phyloP scores from a whole-genome alignment of 768 basidiomycete genomes.

The Calvatia gigantea region DNA sequence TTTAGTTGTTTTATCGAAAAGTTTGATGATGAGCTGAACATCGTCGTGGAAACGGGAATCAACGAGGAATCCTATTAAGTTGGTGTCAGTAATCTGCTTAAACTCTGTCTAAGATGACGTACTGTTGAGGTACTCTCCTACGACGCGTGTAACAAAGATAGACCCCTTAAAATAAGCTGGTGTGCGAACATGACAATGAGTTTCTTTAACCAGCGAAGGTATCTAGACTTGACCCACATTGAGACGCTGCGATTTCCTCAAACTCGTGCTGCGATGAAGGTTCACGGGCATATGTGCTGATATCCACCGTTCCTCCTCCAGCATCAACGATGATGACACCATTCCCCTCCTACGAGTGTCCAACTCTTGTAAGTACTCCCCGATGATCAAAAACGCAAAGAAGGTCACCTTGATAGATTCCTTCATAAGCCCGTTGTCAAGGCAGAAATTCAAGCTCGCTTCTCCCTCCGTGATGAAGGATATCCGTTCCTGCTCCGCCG shows the following conservation, averaged over 20 bases:
- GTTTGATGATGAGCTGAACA: slow-evolving; percentile 15
- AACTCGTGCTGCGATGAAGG: slow-evolving; percentile 16
- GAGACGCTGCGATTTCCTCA: slow-evolving; percentile 41
- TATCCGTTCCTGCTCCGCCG: slow-evolving; percentile 32
- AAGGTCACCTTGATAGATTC: slow-evolving; percentile 10
- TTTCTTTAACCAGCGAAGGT: not conserved
- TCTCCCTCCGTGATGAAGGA: slow-evolving; percentile 54
- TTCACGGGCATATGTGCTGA: slow-evolving; percentile 46
- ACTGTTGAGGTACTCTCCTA: slow-evolving; percentile 34
- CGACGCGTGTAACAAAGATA: slow-evolving; percentile 39
- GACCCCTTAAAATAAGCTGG: slow-evolving; percentile 43
- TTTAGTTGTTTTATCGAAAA: slow-evolving; percentile 22
- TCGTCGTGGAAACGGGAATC: slow-evolving; percentile 17
- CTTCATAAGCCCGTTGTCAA: slow-evolving; percentile 12
- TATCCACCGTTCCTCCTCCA: slow-evolving; percentile 58
- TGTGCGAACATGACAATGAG: not conserved
- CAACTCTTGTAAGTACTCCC: not conserved
- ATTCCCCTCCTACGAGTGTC: slow-evolving; percentile 30
- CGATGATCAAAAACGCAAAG: no score
- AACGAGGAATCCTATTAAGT: slow-evolving; percentile 8
- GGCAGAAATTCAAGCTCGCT: slow-evolving; percentile 50
- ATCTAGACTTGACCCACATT: slow-evolving; percentile 24
- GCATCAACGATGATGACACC: slow-evolving; percentile 55
- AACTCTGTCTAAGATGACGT: not conserved
- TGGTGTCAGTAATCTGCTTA: not conserved